A percentile compares a stretch with the other conserved stretches of the same genome.
phyloP scores from a whole-genome alignment of 495 filamentous ascomycete species.

The Aspergillus funiculosus region DNA sequence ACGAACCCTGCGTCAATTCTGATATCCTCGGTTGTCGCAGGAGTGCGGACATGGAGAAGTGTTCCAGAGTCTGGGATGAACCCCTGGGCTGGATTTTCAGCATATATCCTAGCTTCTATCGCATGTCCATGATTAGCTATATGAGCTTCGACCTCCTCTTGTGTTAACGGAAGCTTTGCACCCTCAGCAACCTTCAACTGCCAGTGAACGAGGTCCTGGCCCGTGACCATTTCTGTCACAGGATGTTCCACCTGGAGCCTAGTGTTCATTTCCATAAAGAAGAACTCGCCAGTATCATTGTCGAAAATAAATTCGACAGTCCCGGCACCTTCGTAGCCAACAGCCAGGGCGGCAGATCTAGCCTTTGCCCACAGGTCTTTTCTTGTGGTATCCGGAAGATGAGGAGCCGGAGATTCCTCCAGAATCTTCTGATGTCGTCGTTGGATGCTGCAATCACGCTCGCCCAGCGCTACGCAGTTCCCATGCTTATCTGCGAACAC shows the following conservation, averaged over 20 bases:
- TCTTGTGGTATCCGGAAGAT: constrained; percentile 70
- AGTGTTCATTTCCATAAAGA: constrained; percentile 99
- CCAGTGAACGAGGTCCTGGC: constrained; percentile 92
- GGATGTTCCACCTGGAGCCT: constrained; percentile 95
- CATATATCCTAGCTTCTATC: constrained; percentile 94
- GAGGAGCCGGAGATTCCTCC: constrained; percentile 90
- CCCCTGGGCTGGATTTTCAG: constrained; percentile 82
- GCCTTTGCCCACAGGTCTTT: constrained; percentile 94
- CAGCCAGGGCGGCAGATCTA: constrained; percentile 78
- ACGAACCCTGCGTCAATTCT: constrained; percentile 92
- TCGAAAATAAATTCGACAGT: constrained; percentile 99
- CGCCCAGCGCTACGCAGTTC: constrained; percentile 76
- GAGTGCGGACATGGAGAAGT: constrained; percentile 74
- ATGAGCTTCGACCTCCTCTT: constrained; percentile 69
- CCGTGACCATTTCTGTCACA: constrained; percentile 94
- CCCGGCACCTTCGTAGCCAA: constrained; percentile 91
- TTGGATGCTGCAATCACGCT: constrained; percentile 84
- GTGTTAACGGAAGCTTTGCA: constrained; percentile 75
- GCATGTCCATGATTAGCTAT: constrained; percentile 77
- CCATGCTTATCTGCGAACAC: constrained; percentile 90
- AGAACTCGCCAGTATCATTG: constrained; percentile 88
- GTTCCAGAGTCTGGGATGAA: constrained; percentile 95
- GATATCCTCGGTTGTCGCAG: constrained; percentile 60
- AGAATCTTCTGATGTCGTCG: constrained; percentile 93
- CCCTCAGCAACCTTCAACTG: constrained; percentile 91